phyloP scores from a whole-genome alignment of 202 grass and related monocot genomes.

The Sporobolus alterniflorus region DNA sequence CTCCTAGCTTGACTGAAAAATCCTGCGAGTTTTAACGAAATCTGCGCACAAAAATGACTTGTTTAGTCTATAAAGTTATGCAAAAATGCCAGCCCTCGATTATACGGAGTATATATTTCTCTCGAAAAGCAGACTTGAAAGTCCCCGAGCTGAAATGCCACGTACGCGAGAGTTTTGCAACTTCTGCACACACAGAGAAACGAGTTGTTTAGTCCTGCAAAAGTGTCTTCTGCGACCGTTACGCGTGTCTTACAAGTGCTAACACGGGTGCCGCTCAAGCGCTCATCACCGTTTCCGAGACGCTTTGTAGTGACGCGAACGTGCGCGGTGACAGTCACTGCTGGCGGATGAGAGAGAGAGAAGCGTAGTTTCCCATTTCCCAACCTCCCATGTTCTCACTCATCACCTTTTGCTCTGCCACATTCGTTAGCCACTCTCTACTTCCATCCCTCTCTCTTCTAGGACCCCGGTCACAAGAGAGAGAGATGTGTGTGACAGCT shows the following conservation, averaged over 20 bases:
- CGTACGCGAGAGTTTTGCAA: too few relatives aligned
- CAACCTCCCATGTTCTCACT: conserved; percentile 41
- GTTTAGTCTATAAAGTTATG: too few relatives aligned
- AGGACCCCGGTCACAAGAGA: conserved; percentile 2
- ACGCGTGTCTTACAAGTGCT: background rate
- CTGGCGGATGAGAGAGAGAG: background rate
- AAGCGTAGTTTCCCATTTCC: conserved; percentile 32
- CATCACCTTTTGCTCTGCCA: conserved; percentile 27
- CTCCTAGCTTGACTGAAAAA: too few relatives aligned
- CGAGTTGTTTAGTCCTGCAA: background rate
- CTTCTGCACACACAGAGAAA: too few relatives aligned
- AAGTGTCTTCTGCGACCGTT: background rate
- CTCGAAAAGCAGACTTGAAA: too few relatives aligned
- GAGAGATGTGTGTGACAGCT: background rate
- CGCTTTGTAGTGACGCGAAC: conserved; percentile 36
- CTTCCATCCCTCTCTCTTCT: background rate
- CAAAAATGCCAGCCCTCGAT: too few relatives aligned
- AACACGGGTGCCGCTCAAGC: background rate
- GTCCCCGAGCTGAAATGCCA: too few relatives aligned
- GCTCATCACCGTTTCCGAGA: conserved; percentile 8
- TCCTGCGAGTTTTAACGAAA: too few relatives aligned
- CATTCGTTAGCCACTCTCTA: conserved; percentile 17
- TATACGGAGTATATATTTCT: too few relatives aligned
- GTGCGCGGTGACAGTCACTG: conserved; percentile 20
- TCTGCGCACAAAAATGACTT: too few relatives aligned